Percentiles rank a stretch among this genome's conserved stretches.
These are phyloP conservation scores for Sorghum bicolor DNA, from an alignment of 176 grass and related monocot species.

Conservation along the genomic window DNA sequence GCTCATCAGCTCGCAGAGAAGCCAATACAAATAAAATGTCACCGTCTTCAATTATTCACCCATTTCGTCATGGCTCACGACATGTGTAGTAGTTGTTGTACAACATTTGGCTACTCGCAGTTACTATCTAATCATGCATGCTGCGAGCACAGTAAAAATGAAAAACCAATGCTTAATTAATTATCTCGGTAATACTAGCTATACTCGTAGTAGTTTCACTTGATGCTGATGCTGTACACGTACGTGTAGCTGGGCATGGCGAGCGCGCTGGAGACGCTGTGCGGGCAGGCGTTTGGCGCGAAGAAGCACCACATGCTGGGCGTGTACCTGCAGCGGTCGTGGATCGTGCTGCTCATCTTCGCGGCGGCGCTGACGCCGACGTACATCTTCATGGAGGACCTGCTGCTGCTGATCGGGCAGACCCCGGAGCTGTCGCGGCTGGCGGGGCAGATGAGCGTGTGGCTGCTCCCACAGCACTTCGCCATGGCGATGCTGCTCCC, in stretches of 20 bases:
- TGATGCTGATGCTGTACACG: not conserved
- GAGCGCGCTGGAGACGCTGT: constrained; percentile 69
- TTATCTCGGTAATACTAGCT: not conserved
- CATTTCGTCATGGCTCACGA: not conserved
- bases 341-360: constrained; percentile 45
- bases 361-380: constrained; percentile 37
- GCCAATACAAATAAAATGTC: not conserved
- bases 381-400: constrained; percentile 45
- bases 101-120: not conserved
- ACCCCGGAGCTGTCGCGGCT: constrained; percentile 33
- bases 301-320: constrained; percentile 65
- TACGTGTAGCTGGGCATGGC: constrained; percentile 55
- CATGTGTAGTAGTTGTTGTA: not conserved
- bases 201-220: not conserved
- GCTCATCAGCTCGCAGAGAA: not conserved
- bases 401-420: constrained; percentile 52
- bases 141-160: not conserved
- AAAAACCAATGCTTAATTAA: no score
- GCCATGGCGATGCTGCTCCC: constrained; percentile 59
- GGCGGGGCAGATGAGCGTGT: constrained; percentile 40
- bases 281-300: constrained; percentile 54
- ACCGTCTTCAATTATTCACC: not conserved
- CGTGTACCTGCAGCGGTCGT: constrained; percentile 61
- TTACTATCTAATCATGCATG: not conserved
- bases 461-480: constrained; percentile 57